phyloP scores from a whole-genome alignment of 768 basidiomycete species.

The Boletus tomentosulus region DNA sequence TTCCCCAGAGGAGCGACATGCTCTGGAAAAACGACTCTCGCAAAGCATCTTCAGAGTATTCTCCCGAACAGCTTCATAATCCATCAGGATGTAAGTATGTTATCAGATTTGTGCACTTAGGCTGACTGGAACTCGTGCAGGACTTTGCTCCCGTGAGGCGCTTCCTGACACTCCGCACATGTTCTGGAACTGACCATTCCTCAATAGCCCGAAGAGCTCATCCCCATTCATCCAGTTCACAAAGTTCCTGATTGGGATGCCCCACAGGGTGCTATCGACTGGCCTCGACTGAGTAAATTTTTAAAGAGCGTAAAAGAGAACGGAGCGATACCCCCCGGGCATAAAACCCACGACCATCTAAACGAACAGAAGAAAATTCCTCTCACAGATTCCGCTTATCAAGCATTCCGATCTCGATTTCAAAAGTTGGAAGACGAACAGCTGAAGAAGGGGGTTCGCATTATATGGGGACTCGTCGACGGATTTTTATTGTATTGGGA shows the following conservation, averaged over 20 bases:
- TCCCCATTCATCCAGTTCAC: conserved; percentile 59
- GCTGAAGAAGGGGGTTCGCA: conserved; percentile 39
- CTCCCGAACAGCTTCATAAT: conserved; percentile 80
- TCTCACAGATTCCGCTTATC: conserved; percentile 42
- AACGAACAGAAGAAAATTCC: conserved; percentile 81
- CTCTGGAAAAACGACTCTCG: conserved; percentile 93
- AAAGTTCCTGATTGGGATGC: conserved; percentile 94
- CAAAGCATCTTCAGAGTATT: conserved; percentile 76
- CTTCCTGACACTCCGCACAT: background rate
- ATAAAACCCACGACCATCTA: conserved; percentile 85
- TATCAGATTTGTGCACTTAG: background rate
- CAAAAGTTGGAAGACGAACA: conserved; percentile 40
- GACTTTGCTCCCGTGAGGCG: conserved; percentile 84
- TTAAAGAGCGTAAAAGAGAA: conserved; percentile 59
- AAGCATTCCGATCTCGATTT: conserved; percentile 55
- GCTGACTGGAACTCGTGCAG: conserved; percentile 33
- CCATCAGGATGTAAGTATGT: conserved; percentile 79
- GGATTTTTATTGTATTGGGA: conserved; percentile 95
- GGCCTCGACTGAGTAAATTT: conserved; percentile 68
- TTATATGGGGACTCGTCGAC: conserved; percentile 84
- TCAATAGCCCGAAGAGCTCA: conserved; percentile 25
- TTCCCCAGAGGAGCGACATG: conserved; percentile 78
- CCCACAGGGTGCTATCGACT: conserved; percentile 80
- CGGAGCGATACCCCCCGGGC: conserved; percentile 65
- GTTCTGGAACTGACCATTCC: conserved; percentile 1